Evolutionary conservation across 192 early-diverging fungal genomes (phyloP).

Genomic region (Coemansia umbellata): DNA sequence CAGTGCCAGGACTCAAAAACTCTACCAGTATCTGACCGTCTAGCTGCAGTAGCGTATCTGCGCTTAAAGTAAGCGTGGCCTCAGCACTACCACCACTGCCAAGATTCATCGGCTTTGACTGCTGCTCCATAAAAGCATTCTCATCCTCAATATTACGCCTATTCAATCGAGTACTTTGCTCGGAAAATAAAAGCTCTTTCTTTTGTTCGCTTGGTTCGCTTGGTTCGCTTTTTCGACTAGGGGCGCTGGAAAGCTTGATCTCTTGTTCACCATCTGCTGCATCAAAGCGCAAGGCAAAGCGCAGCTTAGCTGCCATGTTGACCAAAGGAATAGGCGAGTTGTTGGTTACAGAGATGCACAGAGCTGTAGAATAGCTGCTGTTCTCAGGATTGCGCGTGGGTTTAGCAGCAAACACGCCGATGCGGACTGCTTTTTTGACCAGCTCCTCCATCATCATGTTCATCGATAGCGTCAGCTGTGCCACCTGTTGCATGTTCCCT

Average conservation of each 20-base stretch:
- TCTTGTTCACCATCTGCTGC: neutral
- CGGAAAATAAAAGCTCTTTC: no score
- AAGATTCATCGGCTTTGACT: neutral
- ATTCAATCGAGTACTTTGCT: neutral
- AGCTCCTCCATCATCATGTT: slow-evolving; percentile 52
- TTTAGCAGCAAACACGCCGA: slow-evolving; percentile 21
- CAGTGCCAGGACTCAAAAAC: slow-evolving; percentile 40
- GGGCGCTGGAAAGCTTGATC: neutral
- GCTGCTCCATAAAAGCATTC: neutral
- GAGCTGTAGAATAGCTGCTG: neutral
- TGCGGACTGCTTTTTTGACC: slow-evolving; percentile 30
- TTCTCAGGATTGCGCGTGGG: neutral
- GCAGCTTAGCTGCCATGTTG: slow-evolving; percentile 3
- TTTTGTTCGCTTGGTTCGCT: neutral
- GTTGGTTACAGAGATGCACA: slow-evolving; percentile 16
- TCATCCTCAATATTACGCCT: neutral
- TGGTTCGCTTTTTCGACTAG: neutral
- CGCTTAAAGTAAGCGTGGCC: neutral
- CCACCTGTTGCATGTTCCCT: slow-evolving; percentile 46
- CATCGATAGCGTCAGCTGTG: slow-evolving; percentile 46
- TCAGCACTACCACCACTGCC: slow-evolving; percentile 4
- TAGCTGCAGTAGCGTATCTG: slow-evolving; percentile 9
- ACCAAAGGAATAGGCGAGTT: slow-evolving; percentile 34
- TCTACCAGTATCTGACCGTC: slow-evolving; percentile 26
- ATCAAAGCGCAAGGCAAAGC: slow-evolving; percentile 4